Evolutionary conservation across 192 early-diverging fungal genomes (phyloP).

Genomic region (Phycomyces nitens): DNA sequence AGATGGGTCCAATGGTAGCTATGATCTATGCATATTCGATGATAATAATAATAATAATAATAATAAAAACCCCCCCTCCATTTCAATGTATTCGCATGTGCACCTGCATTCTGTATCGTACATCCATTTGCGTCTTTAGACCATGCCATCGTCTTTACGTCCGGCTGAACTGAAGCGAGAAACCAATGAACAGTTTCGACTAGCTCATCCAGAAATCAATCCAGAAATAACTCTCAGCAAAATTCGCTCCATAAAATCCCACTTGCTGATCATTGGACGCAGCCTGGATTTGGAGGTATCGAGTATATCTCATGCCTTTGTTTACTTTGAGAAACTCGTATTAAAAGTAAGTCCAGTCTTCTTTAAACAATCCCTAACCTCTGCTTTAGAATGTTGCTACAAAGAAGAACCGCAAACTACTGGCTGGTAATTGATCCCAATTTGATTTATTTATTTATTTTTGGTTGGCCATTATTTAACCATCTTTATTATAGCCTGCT

Average conservation of each 20-base stretch:
- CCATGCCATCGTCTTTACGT: not conserved
- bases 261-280: slow-evolving; percentile 63
- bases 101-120: too few species aligned
- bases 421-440: slow-evolving; percentile 42
- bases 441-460: too few species aligned
- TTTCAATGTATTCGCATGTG: too few species aligned
- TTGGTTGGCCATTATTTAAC: too few species aligned
- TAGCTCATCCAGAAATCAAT: slow-evolving; percentile 77
- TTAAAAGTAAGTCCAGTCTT: slow-evolving; percentile 50
- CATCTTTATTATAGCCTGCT: slow-evolving; percentile 41
- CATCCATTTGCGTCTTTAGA: not conserved
- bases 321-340: slow-evolving; percentile 94
- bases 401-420: slow-evolving; percentile 68
- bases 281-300: slow-evolving; percentile 81
- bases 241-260: slow-evolving; percentile 75
- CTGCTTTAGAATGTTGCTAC: slow-evolving; percentile 51
- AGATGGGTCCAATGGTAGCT: too few species aligned
- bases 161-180: slow-evolving; percentile 71
- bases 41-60: too few species aligned
- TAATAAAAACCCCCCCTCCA: too few species aligned
- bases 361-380: not conserved
- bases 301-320: slow-evolving; percentile 81
- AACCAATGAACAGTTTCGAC: slow-evolving; percentile 79
- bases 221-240: slow-evolving; percentile 79
- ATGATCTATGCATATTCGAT: too few species aligned